phyloP scores from a whole-genome alignment of 2,329 filamentous ascomycete genomes.

The Ascochyta koolunga region DNA sequence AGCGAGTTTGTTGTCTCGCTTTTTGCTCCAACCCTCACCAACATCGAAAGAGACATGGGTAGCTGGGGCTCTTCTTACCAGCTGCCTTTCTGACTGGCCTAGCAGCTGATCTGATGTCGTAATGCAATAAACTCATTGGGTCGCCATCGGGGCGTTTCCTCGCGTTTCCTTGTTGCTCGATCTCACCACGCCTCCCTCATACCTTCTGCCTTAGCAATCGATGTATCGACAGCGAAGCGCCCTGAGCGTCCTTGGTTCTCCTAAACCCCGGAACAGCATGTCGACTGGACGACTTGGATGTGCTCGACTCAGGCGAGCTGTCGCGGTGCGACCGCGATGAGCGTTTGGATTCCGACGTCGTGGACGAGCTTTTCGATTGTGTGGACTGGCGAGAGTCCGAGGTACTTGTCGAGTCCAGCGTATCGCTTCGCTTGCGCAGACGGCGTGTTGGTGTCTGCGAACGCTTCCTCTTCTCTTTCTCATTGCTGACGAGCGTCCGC shows the following conservation, averaged over 20 bases:
- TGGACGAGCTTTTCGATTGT: conserved; percentile 8
- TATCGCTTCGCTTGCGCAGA: conserved; percentile 31
- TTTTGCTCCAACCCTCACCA: not conserved
- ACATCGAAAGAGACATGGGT: not conserved
- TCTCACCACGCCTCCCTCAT: not conserved
- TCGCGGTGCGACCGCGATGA: conserved; percentile 11
- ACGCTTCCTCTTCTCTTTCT: conserved; percentile 13
- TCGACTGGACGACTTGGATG: conserved; percentile 13
- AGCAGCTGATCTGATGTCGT: not conserved
- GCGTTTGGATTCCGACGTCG: conserved; percentile 2
- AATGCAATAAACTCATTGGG: conserved; percentile 8
- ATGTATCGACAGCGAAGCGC: conserved; percentile 11
- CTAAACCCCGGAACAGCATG: conserved; percentile 6
- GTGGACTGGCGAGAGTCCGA: conserved; percentile 17
- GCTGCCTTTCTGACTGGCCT: not conserved
- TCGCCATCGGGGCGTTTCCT: conserved; percentile 1
- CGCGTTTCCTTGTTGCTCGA: not conserved
- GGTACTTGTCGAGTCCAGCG: conserved; percentile 23
- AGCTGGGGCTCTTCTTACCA: not conserved
- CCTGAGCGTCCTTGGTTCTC: conserved; percentile 10
- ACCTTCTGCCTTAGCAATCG: conserved; percentile 11
- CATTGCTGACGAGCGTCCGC: conserved; percentile 3
- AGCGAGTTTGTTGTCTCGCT: not conserved
- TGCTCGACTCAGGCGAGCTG: conserved; percentile 11
- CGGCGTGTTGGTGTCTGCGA: conserved; percentile 15